These are phyloP conservation scores for Fusarium compactum DNA, from an alignment of 2,329 filamentous ascomycete genomes.

Conservation along the genomic window DNA sequence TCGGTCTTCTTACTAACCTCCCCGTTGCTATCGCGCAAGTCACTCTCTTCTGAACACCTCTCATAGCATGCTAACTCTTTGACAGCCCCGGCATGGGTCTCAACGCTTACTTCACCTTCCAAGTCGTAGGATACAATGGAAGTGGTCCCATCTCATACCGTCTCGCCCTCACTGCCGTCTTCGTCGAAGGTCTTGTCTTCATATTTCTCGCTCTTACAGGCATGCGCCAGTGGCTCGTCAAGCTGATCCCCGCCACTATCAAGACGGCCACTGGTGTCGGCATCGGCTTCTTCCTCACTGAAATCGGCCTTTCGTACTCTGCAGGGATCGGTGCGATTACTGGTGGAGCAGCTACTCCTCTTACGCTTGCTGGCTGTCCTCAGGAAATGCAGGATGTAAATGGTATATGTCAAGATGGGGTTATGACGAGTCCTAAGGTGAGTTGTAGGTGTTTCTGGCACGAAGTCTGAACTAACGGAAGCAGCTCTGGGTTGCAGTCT, in stretches of 20 bases:
- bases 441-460: constrained; percentile 18
- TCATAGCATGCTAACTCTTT: constrained; percentile 5
- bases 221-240: constrained; percentile 79
- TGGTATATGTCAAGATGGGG: constrained; percentile 67
- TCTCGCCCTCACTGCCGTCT: constrained; percentile 72
- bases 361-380: constrained; percentile 81
- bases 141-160: constrained; percentile 68
- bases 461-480: constrained; percentile 7
- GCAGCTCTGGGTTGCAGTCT: constrained; percentile 86
- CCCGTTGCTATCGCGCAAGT: constrained; percentile 62
- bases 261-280: constrained; percentile 75
- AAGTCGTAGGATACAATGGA: constrained; percentile 72
- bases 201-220: constrained; percentile 73
- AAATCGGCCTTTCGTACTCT: constrained; percentile 78
- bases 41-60: fast-evolving
- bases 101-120: constrained; percentile 76
- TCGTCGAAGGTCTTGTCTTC: constrained; percentile 74
- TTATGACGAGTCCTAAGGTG: constrained; percentile 82
- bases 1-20: constrained; percentile 85
- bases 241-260: constrained; percentile 72
- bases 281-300: constrained; percentile 73
- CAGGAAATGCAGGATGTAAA: constrained; percentile 62
- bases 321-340: constrained; percentile 87
- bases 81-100: constrained; percentile 74
- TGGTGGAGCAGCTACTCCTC: constrained; percentile 72